Conservation (phyloP, 495 filamentous ascomycete species). For the Annulohypoxylon stygium region DNA sequence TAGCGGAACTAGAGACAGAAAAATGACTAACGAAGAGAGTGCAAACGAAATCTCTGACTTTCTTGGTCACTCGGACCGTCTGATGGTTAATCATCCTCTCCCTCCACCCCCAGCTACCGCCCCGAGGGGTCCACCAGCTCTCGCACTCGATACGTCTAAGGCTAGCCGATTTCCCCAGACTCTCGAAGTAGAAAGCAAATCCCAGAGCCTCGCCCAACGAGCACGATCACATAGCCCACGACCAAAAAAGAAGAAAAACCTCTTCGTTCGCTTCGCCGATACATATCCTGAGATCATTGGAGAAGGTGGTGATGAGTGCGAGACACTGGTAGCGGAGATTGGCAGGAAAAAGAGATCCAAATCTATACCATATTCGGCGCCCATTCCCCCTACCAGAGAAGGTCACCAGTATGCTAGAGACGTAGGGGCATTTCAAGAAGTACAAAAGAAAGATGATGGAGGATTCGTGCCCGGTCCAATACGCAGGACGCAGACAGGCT, state of each 20-base stretch:
- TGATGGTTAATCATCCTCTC: constrained; percentile 56
- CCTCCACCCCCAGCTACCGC: constrained; percentile 44
- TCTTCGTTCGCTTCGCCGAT: constrained; percentile 78
- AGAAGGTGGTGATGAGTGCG: constrained; percentile 86
- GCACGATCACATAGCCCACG: constrained; percentile 53
- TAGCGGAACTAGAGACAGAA: constrained; percentile 53
- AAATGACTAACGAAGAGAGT: constrained; percentile 56
- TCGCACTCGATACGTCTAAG: constrained; percentile 62
- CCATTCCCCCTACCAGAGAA: constrained; percentile 43
- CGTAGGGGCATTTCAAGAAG: constrained; percentile 37
- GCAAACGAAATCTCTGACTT: constrained; percentile 60
- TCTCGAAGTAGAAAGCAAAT: constrained; percentile 50
- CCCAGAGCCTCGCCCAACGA: constrained; percentile 50
- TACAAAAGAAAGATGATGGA: constrained; percentile 43
- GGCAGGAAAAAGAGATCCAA: constrained; percentile 64
- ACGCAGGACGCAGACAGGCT: constrained; percentile 65
- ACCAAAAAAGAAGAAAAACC: constrained; percentile 64
- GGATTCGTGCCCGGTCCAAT: constrained; percentile 55
- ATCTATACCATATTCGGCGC: constrained; percentile 50
- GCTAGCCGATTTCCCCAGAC: constrained; percentile 61
- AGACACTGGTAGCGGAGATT: constrained; percentile 76
- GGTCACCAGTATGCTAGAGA: constrained; percentile 41
- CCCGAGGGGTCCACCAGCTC: constrained; percentile 52
- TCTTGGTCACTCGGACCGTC: constrained; percentile 58
- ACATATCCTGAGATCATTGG: constrained; percentile 82